Base-by-base conservation (phyloP, 345 rosid genomes). In the Hibiscus syriacus region DNA sequence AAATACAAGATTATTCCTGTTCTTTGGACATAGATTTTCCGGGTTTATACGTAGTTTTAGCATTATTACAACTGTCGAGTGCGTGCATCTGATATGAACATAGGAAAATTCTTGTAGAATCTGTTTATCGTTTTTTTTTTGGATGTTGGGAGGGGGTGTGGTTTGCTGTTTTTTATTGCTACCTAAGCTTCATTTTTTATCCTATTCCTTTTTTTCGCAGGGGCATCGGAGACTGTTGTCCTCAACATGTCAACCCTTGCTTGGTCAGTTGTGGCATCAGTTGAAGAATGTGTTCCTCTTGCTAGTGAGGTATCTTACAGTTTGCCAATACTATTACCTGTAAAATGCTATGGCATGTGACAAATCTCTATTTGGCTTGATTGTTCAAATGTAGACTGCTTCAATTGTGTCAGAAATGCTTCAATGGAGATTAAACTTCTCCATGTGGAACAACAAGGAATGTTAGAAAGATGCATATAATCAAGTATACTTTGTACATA, bases 211-310 rank as follows among this genome's bases (percentile, higher is more conserved):
- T 64, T 76, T 63, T 69, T 76, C n/a, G 69, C 87, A 95, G 97
- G 99, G 68, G 97, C 78, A 73, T 86, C 94, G 20, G 97, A 95
- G 77, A 92, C 96, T 55, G 81, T 84, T 71, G 94, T 92, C 43
- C 90, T 90, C 56, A 95, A 95, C 86, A 95, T 90, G 99, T 92
- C 98, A 46, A 90, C 97, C 10, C 88, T 95, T 36, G 79, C 83
- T 61, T 95, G 97, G 98, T 95, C 97, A 54, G 90, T 85, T 64
- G 87, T 95, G 26, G 81, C 94, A 72, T 83, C 90, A 67, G 94
- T 87, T 72, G 74, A 90, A 78, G 99, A 98, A 38, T 89, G 94
- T 57, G 86, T 83, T 69, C 94, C 99, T 64, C 81, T 95, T 73
- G 99, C 98, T 63, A 95, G 98, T 71, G 99, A 95, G 99, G 99